Evolutionary conservation across 1,284 basidiomycete genomes (phyloP), one percentile per base, ranked within the genome.

Genomic region (Leccinum glutinopallens): DNA sequence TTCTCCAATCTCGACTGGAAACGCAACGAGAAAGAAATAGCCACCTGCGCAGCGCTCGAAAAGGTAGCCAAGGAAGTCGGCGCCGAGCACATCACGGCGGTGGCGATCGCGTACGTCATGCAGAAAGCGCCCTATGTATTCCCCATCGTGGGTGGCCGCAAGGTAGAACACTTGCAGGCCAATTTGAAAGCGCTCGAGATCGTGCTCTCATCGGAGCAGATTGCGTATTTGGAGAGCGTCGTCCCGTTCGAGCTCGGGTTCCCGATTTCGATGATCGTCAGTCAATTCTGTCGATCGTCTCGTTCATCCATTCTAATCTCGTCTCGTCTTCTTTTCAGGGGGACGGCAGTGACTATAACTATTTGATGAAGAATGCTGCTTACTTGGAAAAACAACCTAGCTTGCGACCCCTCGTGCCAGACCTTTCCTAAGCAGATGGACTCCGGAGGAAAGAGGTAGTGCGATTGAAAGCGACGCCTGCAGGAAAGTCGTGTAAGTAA

Each of bases 121-220:
- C 79, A 81, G 57, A 84, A 84, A 67, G 69, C 78, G 0, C 77
- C 81, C 0, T 81, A 79, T 65, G 81, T 84, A 17, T 84, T 84
- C 72, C 81, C 81, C 0, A 76, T 84, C 58, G 70, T 84, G 33
- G 85, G 85, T 0, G 81, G 82, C 0, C 78, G 83, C 64, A 86
- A 85, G 66, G 72, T 83, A 43, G 81, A 84, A 66, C 83, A 86
- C 17, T 46, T 86, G 0, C 55, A 76, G n/a, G 77, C 72, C 7
- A 86, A 87, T 70, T 72, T 86, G 63, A 77, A 83, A 62, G 82
- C 80, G 0, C 77, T 87, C 10, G 72, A 78, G 5, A 77, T 86
- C 51, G 66, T 72, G 1, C 77, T 86, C 33, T 78, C 77, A 9
- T 61, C 67, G 3, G 80, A 80, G 58, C 84, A 85, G 33, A 79